phyloP scores from a whole-genome alignment of 208 protist genomes.

The Trypanosoma theileri region DNA sequence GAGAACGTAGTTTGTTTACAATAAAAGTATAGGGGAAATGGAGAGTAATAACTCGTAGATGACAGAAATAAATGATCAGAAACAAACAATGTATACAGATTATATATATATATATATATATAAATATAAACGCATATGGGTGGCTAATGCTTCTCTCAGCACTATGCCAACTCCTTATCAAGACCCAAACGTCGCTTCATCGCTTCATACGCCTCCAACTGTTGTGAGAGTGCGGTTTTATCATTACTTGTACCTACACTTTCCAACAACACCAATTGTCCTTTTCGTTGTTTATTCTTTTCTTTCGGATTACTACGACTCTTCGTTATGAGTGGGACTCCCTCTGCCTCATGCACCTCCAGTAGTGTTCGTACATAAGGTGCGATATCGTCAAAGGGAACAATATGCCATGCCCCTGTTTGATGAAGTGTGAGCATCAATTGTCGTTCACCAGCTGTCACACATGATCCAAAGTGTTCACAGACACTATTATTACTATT shows the following conservation, averaged over 20 bases:
- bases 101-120: too few species aligned
- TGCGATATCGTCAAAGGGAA: slow-evolving; percentile 42
- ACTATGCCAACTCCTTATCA: neutral
- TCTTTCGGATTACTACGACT: neutral
- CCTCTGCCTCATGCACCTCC: slow-evolving; percentile 35
- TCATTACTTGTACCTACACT: too few species aligned
- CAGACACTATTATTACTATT: too few species aligned
- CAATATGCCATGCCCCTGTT: slow-evolving; percentile 39
- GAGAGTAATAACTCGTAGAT: too few species aligned
- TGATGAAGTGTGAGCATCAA: slow-evolving; percentile 31
- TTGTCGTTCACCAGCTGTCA: slow-evolving; percentile 28
- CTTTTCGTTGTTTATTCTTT: neutral
- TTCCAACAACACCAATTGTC: neutral
- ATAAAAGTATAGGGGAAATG: too few species aligned
- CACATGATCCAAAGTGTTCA: slow-evolving; percentile 19
- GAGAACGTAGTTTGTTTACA: too few species aligned
- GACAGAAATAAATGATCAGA: too few species aligned
- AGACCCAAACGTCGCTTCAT: slow-evolving; percentile 21
- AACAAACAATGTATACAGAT: too few species aligned
- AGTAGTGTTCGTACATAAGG: slow-evolving; percentile 36
- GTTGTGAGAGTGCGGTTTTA: slow-evolving; percentile 6
- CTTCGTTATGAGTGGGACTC: slow-evolving; percentile 34
- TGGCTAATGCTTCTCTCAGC: too few species aligned
- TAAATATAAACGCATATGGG: too few species aligned
- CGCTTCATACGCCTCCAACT: slow-evolving; percentile 24